These are phyloP conservation scores for Roridomyces roridus DNA, from an alignment of 768 basidiomycete species.

Conservation along the genomic window DNA sequence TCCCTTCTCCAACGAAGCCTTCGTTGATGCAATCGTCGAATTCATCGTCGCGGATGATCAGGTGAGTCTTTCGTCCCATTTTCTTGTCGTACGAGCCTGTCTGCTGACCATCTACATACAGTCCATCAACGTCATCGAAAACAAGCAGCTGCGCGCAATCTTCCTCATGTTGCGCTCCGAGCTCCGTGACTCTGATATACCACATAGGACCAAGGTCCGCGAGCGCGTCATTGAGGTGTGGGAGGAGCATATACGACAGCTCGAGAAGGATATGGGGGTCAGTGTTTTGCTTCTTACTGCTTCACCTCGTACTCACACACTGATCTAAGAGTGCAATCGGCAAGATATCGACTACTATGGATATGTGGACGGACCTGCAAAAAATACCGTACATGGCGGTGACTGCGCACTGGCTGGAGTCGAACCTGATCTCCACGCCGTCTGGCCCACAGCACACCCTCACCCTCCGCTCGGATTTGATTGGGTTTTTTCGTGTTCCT, in stretches of 20 bases:
- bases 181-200: conserved; percentile 38
- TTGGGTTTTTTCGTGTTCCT: conserved; percentile 43
- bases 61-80: conserved; percentile 27
- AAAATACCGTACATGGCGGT: conserved; percentile 46
- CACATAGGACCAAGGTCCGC: conserved; percentile 31
- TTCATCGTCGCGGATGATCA: conserved; percentile 38
- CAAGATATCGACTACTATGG: conserved; percentile 43
- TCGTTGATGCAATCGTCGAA: conserved; percentile 34
- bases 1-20: conserved; percentile 31
- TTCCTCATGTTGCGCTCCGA: conserved; percentile 33
- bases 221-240: conserved; percentile 30
- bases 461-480: conserved; percentile 35
- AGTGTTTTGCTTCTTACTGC: too few species aligned
- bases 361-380: conserved; percentile 45
- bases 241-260: conserved; percentile 28
- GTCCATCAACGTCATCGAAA: conserved; percentile 25
- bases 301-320: neutral
- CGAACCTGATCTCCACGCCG: conserved; percentile 16
- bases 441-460: conserved; percentile 30
- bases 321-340: conserved; percentile 32
- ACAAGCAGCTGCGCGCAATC: conserved; percentile 18
- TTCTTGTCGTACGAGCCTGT: neutral
- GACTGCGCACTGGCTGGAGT: conserved; percentile 48
- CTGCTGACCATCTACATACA: neutral
- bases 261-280: conserved; percentile 30